Percentiles rank a stretch among this genome's conserved stretches.
These are phyloP conservation scores for Mortierella alpina DNA, from an alignment of 192 early-diverging fungal species.

Conservation along the genomic window DNA sequence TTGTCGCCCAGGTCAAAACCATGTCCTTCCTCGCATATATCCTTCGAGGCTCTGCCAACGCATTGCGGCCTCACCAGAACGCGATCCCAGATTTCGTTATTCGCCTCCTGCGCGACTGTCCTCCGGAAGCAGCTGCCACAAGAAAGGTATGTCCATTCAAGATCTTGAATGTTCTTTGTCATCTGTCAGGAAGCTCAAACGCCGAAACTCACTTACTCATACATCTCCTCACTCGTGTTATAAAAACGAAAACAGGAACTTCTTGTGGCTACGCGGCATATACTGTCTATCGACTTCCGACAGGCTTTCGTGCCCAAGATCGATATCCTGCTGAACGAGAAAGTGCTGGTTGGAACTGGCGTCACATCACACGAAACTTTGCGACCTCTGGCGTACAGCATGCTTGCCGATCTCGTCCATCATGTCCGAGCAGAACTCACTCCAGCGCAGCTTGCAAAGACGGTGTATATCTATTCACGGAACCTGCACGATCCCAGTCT, in stretches of 20 bases:
- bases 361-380: conserved; percentile 94
- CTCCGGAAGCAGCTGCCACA: conserved; percentile 90
- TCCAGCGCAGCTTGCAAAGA: conserved; percentile 80
- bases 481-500: conserved; percentile 95
- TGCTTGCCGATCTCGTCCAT: conserved; percentile 96
- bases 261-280: conserved; percentile 93
- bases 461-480: conserved; percentile 91
- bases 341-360: conserved; percentile 92
- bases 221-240: neutral
- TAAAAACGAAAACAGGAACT: conserved; percentile 71
- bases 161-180: too few species aligned
- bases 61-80: conserved; percentile 79
- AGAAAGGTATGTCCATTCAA: conserved; percentile 80
- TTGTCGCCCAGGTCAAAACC: conserved; percentile 97
- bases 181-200: too few species aligned
- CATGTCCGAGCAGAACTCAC: conserved; percentile 90
- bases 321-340: conserved; percentile 93
- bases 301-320: conserved; percentile 90
- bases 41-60: conserved; percentile 78
- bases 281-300: conserved; percentile 93
- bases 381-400: conserved; percentile 91
- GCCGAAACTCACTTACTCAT: neutral
- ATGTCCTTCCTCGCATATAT: conserved; percentile 98
- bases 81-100: conserved; percentile 91
- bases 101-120: conserved; percentile 90